phyloP scores from a whole-genome alignment of 371 early-diverging fungal genomes.

The Rhizopus sp. region DNA sequence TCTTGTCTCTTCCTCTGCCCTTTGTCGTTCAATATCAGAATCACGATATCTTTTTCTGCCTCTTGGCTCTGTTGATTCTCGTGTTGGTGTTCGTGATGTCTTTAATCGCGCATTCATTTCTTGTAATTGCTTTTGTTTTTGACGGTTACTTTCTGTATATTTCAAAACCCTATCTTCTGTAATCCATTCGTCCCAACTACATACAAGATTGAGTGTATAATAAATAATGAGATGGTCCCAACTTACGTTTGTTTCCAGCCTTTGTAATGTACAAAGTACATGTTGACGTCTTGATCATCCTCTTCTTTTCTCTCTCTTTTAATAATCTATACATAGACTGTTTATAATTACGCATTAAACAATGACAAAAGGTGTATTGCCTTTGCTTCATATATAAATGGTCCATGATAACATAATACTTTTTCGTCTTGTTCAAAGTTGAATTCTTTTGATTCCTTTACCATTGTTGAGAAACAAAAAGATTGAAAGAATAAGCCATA shows the following conservation, averaged over 20 bases:
- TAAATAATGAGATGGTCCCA: too few species aligned
- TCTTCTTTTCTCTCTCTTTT: constrained; percentile 23
- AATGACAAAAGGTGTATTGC: constrained; percentile 37
- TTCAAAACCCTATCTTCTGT: constrained; percentile 82
- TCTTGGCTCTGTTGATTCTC: constrained; percentile 27
- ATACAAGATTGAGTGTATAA: background rate
- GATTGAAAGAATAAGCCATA: too few species aligned
- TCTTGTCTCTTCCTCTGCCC: constrained; percentile 65
- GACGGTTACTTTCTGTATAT: constrained; percentile 77
- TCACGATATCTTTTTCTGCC: constrained; percentile 51
- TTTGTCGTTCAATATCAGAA: constrained; percentile 54
- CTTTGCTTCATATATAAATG: constrained; percentile 94
- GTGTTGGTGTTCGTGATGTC: constrained; percentile 30
- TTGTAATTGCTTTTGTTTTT: constrained; percentile 74
- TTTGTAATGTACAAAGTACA: constrained; percentile 93
- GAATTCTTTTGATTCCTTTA: constrained; percentile 15
- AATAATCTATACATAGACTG: constrained; percentile 16
- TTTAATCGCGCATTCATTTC: constrained; percentile 57
- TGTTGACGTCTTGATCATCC: constrained; percentile 58
- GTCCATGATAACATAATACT: constrained; percentile 93
- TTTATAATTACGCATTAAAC: background rate
- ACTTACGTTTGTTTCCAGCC: constrained; percentile 94
- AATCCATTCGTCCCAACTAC: constrained; percentile 98
- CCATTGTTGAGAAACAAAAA: constrained; percentile 11
- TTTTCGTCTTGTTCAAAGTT: constrained; percentile 68